These are phyloP conservation scores for Rhodotorula taiwanensis DNA, from an alignment of 768 basidiomycete genomes.

Conservation along the genomic window DNA sequence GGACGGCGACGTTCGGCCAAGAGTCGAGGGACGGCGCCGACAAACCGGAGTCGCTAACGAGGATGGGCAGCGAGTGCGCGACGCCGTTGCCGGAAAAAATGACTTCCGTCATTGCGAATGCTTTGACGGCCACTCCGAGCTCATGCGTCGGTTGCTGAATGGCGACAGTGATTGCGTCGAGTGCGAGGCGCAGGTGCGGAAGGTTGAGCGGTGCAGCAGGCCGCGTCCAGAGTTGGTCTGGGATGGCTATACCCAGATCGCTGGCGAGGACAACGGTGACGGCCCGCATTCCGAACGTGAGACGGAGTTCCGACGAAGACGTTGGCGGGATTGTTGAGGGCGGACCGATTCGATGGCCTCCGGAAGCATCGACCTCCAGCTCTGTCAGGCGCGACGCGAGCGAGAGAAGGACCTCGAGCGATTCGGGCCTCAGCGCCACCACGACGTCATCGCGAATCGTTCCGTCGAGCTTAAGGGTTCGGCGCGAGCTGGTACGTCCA, in stretches of 20 bases:
- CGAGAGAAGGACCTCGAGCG: too few relatives aligned
- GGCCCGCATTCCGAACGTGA: too few relatives aligned
- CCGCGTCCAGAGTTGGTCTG: background rate
- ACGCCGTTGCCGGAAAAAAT: too few relatives aligned
- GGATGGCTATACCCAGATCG: too few relatives aligned
- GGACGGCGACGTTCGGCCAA: background rate
- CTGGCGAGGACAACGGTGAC: too few relatives aligned
- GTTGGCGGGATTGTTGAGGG: too few relatives aligned
- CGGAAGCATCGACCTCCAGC: background rate
- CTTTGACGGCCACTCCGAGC: background rate
- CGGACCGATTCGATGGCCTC: too few relatives aligned
- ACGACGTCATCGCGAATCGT: too few relatives aligned
- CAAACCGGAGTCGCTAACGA: background rate
- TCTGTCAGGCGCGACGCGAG: background rate
- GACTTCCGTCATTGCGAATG: background rate
- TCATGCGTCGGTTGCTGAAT: background rate
- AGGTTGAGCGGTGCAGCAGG: background rate
- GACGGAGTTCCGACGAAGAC: too few relatives aligned
- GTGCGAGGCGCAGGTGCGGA: slow-evolving; percentile 18
- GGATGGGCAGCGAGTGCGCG: slow-evolving; percentile 3
- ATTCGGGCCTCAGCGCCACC: too few relatives aligned
- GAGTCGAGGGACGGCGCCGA: background rate
- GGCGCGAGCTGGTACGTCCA: too few relatives aligned
- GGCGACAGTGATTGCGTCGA: background rate
- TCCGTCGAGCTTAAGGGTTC: too few relatives aligned